Base-by-base conservation (phyloP, 805 yeast genomes). In the Pichia sporocuriosa region DNA sequence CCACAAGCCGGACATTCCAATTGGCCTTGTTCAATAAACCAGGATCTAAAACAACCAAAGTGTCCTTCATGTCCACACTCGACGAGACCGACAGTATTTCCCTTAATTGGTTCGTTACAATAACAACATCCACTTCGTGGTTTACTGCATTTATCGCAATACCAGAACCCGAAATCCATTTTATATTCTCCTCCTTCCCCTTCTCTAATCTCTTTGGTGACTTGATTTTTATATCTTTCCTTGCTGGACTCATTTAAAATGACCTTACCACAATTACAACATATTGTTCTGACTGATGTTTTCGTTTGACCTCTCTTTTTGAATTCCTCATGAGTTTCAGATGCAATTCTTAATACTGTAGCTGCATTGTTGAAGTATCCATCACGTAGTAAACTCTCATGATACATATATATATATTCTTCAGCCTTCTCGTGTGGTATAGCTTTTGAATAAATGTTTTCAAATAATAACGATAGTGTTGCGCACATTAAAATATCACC, bases 51-150 rank as follows among this genome's bases (percentile, higher is more conserved):
- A 65, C 97, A 90, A 3, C 79, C 80, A 54, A 77, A 77, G 62
- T 90, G 97, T 1, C 90, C 88, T 43, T 79, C 69, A 60, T 90
- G 97, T 0, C 96, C 97, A 66, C 97, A 90, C 21, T 67, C 72
- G 38, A 83, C 58, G 46, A 68, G 63, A 46, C 66, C 72, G 13
- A 84, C 73, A 13, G 80, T 71, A 42, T 84, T 66, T 1, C 94
- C 94, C 49, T 74, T 76, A 53, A 89, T 68, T 0, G 95, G 86
- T 54, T 75, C 82, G 47, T 81, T 72, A 59, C 97, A 89, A 46
- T 80, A 75, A 22, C 80, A 70, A 60, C 97, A 89, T n/a, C 78
- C 72, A 44, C 77, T 80, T 46, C 77, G 79, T 13, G 66, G 65
- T 38, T 62, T 66, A 10, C 69, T 63, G 58, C 97, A 89, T 19